Percentiles rank a stretch among this genome's conserved stretches.
Evolutionary conservation across 2,329 filamentous ascomycete species (phyloP).

Genomic region (Epichloe elymi): DNA sequence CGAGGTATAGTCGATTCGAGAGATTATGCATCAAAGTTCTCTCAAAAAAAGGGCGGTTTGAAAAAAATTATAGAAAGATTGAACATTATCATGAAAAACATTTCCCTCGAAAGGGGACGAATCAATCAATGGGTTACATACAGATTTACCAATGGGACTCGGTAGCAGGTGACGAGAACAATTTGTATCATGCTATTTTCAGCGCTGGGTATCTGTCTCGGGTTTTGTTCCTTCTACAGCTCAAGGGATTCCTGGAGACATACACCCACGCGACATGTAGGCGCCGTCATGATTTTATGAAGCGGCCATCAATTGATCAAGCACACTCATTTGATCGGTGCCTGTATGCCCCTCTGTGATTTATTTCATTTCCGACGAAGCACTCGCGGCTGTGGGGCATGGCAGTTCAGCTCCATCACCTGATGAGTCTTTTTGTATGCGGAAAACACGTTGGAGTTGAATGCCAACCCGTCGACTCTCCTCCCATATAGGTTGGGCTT

Average conservation of each 20-base stretch:
- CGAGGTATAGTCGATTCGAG: constrained; percentile 31
- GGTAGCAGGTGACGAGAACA: not conserved
- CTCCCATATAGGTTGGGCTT: too few species aligned
- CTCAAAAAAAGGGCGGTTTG: not conserved
- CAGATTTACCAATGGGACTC: too few species aligned
- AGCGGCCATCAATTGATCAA: not conserved
- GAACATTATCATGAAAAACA: not conserved
- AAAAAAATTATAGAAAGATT: not conserved
- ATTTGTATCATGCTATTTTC: not conserved
- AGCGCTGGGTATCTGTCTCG: not conserved
- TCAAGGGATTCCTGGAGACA: not conserved
- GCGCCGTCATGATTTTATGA: not conserved
- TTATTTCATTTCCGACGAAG: too few species aligned
- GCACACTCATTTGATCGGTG: too few species aligned
- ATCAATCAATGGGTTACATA: not conserved
- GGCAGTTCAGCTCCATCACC: too few species aligned
- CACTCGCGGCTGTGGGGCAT: too few species aligned
- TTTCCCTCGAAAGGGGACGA: too few species aligned
- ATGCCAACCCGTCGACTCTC: too few species aligned
- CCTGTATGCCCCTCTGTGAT: too few species aligned
- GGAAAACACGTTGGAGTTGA: too few species aligned
- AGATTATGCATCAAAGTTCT: not conserved
- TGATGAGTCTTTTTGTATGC: too few species aligned
- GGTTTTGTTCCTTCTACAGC: too few species aligned
- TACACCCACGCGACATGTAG: not conserved